phyloP scores from a whole-genome alignment of 495 filamentous ascomycete genomes.

The Hypoxylon subgilvum region DNA sequence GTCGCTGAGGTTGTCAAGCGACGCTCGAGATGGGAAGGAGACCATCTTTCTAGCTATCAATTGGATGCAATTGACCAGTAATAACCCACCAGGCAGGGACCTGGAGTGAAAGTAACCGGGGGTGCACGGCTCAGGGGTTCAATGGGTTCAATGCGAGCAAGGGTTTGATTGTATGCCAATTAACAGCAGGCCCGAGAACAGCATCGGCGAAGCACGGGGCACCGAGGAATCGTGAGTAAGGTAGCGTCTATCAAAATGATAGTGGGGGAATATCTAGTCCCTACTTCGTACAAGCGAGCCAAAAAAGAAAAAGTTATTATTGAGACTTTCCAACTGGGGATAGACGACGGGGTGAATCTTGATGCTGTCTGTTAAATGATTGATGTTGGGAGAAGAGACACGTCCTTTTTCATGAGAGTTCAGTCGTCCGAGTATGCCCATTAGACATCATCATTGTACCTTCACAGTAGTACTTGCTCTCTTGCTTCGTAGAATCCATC shows the following conservation, averaged over 20 bases:
- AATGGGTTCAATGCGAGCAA: no score
- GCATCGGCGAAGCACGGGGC: slow-evolving; percentile 18
- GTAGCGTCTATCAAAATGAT: slow-evolving; percentile 20
- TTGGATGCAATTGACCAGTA: slow-evolving; percentile 32
- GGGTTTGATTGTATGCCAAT: slow-evolving; percentile 38
- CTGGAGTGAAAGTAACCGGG: slow-evolving; percentile 25
- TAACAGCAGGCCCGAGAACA: slow-evolving; percentile 14
- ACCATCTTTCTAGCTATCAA: slow-evolving; percentile 26
- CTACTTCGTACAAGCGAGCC: slow-evolving; percentile 9
- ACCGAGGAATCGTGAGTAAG: slow-evolving; percentile 6
- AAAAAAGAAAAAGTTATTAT: slow-evolving; percentile 16
- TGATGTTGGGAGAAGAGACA: no score
- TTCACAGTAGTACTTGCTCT: slow-evolving; percentile 6
- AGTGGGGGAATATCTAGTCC: slow-evolving; percentile 12
- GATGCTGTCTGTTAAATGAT: slow-evolving; percentile 22
- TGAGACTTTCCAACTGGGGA: slow-evolving; percentile 21
- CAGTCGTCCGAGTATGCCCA: no score
- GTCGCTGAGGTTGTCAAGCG: slow-evolving; percentile 38
- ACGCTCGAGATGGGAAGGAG: slow-evolving; percentile 20
- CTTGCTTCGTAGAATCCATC: background rate
- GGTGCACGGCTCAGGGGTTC: slow-evolving; percentile 34
- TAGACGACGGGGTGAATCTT: slow-evolving; percentile 10
- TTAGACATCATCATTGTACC: no score
- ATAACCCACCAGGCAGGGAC: slow-evolving; percentile 5
- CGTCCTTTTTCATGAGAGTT: no score